These are phyloP conservation scores for Papiliotrema fonsecae DNA, from an alignment of 1,284 basidiomycete species.

Conservation along the genomic window DNA sequence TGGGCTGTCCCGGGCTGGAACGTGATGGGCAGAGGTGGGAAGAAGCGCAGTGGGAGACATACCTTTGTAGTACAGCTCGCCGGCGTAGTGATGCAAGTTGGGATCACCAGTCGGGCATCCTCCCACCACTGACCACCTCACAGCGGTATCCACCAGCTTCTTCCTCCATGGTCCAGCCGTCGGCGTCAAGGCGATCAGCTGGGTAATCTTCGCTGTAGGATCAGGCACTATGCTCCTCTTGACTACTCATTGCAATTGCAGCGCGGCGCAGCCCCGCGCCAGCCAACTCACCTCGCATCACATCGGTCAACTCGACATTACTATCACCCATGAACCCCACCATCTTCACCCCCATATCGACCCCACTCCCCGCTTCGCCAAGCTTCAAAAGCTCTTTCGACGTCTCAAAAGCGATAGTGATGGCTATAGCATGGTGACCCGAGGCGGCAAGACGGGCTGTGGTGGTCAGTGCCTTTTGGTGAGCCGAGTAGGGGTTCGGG, in stretches of 20 bases:
- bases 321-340: slow-evolving; percentile 74
- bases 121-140: slow-evolving; percentile 71
- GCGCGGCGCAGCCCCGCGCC: neutral
- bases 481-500: slow-evolving; percentile 73
- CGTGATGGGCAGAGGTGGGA: neutral
- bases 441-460: slow-evolving; percentile 77
- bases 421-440: slow-evolving; percentile 69
- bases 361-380: slow-evolving; percentile 80
- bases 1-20: neutral
- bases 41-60: slow-evolving; percentile 11
- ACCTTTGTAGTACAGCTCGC: slow-evolving; percentile 84
- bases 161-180: slow-evolving; percentile 50
- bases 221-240: neutral
- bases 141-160: slow-evolving; percentile 48
- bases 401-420: slow-evolving; percentile 81
- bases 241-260: neutral
- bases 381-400: slow-evolving; percentile 77
- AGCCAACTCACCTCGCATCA: slow-evolving; percentile 57
- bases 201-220: slow-evolving; percentile 44
- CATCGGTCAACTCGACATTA: slow-evolving; percentile 62
- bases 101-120: slow-evolving; percentile 78
- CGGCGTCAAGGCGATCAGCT: slow-evolving; percentile 50
- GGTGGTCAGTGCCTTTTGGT: slow-evolving; percentile 91
- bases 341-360: slow-evolving; percentile 71
- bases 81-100: slow-evolving; percentile 77